Evolutionary conservation across 2,329 filamentous ascomycete species (phyloP).

Genomic region (Periconia sp.): DNA sequence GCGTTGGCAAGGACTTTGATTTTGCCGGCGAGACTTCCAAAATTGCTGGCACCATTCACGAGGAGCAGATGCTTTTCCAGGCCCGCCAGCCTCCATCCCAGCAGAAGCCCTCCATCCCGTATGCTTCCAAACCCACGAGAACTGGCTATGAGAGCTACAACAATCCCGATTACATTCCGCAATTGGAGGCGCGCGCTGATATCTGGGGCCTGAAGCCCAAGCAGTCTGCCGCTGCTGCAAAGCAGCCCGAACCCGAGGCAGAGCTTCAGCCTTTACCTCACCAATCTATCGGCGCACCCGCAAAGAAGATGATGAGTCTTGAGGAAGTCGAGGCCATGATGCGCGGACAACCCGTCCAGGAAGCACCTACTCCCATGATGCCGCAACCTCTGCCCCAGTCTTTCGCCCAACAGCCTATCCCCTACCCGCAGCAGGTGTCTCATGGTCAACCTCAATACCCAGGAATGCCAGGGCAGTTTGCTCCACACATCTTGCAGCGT

Average conservation of each 20-base stretch:
- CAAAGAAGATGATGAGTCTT: conserved; percentile 86
- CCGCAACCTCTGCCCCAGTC: conserved; percentile 22
- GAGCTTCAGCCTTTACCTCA: conserved; percentile 26
- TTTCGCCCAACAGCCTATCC: conserved; percentile 20
- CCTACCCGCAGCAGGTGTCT: conserved; percentile 27
- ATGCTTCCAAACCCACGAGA: conserved; percentile 62
- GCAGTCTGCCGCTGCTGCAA: conserved; percentile 47
- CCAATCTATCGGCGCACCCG: conserved; percentile 32
- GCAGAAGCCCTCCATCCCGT: conserved; percentile 49
- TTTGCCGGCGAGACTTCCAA: conserved; percentile 93
- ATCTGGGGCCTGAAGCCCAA: conserved; percentile 82
- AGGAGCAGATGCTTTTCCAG: conserved; percentile 84
- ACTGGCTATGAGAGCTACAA: conserved; percentile 92
- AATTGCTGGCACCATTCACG: conserved; percentile 80
- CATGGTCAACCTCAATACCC: conserved; percentile 33
- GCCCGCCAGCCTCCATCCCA: conserved; percentile 66
- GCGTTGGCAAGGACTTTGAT: conserved; percentile 90
- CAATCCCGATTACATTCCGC: conserved; percentile 79
- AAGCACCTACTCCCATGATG: conserved; percentile 32
- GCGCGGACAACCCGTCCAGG: conserved; percentile 65
- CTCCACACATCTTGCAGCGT: conserved; percentile 52
- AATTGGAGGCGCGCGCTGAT: conserved; percentile 88
- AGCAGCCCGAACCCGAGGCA: conserved; percentile 26
- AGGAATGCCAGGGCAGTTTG: conserved; percentile 47
- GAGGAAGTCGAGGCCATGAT: conserved; percentile 97